phyloP scores from a whole-genome alignment of 768 basidiomycete genomes.

The Lyophyllum semitale region DNA sequence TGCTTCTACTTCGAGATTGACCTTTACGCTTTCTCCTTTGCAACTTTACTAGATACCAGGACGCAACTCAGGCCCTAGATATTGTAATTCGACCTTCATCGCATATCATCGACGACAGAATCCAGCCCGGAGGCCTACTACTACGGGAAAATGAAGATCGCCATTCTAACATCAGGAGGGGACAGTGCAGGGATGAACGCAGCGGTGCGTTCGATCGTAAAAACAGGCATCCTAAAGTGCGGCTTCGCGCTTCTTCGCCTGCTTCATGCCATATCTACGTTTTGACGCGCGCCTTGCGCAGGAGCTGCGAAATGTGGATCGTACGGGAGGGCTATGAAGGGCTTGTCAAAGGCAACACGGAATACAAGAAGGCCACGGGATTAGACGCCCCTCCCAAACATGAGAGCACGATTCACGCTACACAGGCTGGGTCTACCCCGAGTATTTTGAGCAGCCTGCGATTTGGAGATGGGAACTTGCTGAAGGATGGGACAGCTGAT shows the following conservation, averaged over 20 bases:
- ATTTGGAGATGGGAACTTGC: constrained; percentile 77
- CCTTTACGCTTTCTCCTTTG: neutral
- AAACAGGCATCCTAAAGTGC: constrained; percentile 88
- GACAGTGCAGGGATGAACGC: constrained; percentile 99
- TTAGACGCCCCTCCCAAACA: constrained; percentile 12
- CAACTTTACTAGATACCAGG: neutral
- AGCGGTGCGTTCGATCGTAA: constrained; percentile 90
- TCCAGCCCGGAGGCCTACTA: neutral
- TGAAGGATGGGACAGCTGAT: constrained; percentile 84
- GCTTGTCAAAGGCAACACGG: constrained; percentile 87
- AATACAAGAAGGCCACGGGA: constrained; percentile 25
- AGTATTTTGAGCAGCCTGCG: constrained; percentile 71
- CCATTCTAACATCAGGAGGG: constrained; percentile 93
- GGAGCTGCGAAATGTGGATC: constrained; percentile 95
- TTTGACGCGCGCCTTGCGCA: constrained; percentile 28
- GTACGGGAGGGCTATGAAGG: constrained; percentile 99
- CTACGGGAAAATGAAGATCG: constrained; percentile 71
- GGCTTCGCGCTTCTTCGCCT: constrained; percentile 22
- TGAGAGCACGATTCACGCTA: constrained; percentile 7
- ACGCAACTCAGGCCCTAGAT: neutral
- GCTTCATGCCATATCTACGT: neutral
- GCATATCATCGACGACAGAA: neutral
- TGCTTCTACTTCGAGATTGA: neutral
- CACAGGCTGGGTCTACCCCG: constrained; percentile 3
- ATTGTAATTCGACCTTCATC: neutral